Conservation (phyloP, 163 green algal species). For the Scenedesmus sp. region DNA sequence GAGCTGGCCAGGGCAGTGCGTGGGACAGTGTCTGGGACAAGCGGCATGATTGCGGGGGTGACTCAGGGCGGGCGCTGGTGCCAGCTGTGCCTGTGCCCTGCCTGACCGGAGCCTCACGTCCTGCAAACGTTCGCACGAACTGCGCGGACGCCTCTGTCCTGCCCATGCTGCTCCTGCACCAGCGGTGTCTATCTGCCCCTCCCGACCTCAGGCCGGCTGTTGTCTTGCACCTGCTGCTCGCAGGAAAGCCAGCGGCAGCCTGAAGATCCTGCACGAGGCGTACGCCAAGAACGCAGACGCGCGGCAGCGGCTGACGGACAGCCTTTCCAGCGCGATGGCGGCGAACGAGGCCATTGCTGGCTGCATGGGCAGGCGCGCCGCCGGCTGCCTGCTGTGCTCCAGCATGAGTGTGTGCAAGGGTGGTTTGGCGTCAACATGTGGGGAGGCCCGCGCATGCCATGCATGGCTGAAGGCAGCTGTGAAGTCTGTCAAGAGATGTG, state of each 20-base stretch:
- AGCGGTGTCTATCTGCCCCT: too few relatives aligned
- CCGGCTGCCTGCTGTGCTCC: background rate
- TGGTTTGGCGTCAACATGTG: too few relatives aligned
- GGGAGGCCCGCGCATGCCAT: too few relatives aligned
- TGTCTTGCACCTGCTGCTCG: background rate
- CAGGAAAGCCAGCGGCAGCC: slow-evolving; percentile 85
- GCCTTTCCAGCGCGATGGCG: slow-evolving; percentile 71
- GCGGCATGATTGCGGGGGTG: too few relatives aligned
- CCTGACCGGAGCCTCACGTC: background rate
- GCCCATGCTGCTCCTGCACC: background rate
- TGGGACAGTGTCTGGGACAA: too few relatives aligned
- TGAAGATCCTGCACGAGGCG: slow-evolving; percentile 97
- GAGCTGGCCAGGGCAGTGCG: background rate
- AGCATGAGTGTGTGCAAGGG: background rate
- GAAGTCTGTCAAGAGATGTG: too few relatives aligned
- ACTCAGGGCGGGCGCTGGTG: too few relatives aligned
- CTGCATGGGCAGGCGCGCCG: background rate
- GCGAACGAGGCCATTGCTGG: slow-evolving; percentile 87
- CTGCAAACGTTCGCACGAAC: background rate
- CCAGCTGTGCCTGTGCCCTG: too few relatives aligned
- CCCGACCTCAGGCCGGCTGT: too few relatives aligned
- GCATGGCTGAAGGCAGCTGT: too few relatives aligned
- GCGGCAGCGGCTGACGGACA: slow-evolving; percentile 44
- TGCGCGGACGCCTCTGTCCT: background rate
- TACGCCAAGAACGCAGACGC: slow-evolving; percentile 76